Base-by-base conservation (phyloP, 352 stramenopile species). In the Bremia lactucae region DNA sequence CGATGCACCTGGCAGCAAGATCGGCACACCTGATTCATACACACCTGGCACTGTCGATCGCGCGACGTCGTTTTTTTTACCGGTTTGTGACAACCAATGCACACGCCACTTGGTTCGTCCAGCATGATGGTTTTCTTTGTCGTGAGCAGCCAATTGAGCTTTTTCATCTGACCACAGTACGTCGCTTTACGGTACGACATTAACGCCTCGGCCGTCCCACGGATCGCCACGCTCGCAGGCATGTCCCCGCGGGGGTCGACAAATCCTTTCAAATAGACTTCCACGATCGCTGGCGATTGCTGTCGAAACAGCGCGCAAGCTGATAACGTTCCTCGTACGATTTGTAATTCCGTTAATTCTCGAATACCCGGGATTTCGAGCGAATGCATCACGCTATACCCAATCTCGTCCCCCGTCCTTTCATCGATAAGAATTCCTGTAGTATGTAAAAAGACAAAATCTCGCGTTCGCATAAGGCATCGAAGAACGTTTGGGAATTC, bases 91-190 rank as follows among this genome's bases (percentile, higher is more conserved):
- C 59, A 68, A 0, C 62, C 39, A 0, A 51, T 35, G 23, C 59
- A 68, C 0, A 38, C 19, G 0, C 37, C 45, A 13, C 34, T 59
- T 0, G 41, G 26, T 28, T 28, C 31, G 33, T 65, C 59, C 1
- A 68, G 24, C 42, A 59, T 35, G 9, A 65, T 31, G 0, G 54
- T 62, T 7, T 14, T 29, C 16, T 33, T 54, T 29, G 41, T 53
- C 16, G 42, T 59, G 18, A 68, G 5, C 50, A 68, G 59, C 73
- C 72, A 85, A 37, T 58, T 53, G 21, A 86, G 56, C 42, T 86
- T 86, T 45, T 83, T 80, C 65, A 80, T 80, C 41, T 72, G 65
- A 14, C 54, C 68, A 36, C 68, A 81, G 19, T 56, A 18, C 19
- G 56, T 43, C 25, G 55, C 46, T 31, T 42, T 46, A 11, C 58